phyloP scores from a whole-genome alignment of 441 rosid genomes.

The Flueggea neowawraea region DNA sequence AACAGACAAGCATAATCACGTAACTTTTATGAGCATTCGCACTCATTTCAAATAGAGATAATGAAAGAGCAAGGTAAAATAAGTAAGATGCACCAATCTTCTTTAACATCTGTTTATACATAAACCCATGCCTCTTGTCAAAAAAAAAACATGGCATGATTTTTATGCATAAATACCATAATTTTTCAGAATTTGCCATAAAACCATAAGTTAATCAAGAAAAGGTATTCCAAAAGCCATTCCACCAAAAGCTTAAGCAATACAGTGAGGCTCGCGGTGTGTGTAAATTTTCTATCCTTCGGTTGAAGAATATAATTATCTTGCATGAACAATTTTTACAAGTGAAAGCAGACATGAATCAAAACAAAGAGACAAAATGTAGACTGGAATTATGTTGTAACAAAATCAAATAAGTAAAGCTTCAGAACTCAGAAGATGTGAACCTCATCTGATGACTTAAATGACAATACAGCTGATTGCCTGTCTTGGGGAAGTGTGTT shows the following conservation, averaged over 20 bases:
- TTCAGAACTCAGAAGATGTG: conserved; percentile 11
- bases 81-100: not conserved
- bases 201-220: no score
- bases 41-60: not conserved
- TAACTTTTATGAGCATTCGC: not conserved
- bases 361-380: not conserved
- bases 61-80: not conserved
- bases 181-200: no score
- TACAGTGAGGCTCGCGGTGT: not conserved
- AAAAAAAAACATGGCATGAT: not conserved
- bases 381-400: not conserved
- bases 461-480: conserved; percentile 78
- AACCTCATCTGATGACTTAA: conserved; percentile 70
- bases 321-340: not conserved
- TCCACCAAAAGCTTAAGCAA: no score
- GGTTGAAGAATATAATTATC: not conserved
- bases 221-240: no score
- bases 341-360: not conserved
- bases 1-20: not conserved
- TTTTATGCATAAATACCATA: not conserved
- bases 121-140: not conserved
- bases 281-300: not conserved
- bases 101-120: not conserved
- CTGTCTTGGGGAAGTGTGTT: conserved; percentile 83
- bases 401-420: conserved; percentile 7